Base-by-base conservation (phyloP, 208 protist species). In the Herpetomonas tarakana region DNA sequence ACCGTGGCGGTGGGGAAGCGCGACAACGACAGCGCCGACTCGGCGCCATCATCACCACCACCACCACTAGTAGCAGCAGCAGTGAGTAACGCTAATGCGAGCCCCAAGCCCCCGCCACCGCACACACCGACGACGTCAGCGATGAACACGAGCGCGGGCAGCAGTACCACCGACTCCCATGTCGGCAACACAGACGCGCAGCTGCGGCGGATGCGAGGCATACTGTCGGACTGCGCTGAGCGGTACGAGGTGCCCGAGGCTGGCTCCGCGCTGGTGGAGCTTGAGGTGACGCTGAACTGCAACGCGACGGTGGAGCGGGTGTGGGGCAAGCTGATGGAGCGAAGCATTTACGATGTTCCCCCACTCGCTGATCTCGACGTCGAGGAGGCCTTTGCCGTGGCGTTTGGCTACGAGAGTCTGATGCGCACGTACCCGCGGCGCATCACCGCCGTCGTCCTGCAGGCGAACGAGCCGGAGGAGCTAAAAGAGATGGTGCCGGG, bases 401-500 rank as follows among this genome's bases (percentile, higher is more conserved):
- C 81, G 25, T 59, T 56, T 44, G 52, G 44, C 16, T 88, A 90
- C 56, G 83, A 90, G 58, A 45, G 58, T 22, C 71, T 86, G 16
- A 55, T 93, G 2, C 51, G 22, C 26, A 19, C 45, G 0, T 77
- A 80, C 46, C 79, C 69, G 1, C 62, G 68, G 0, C 60, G 58
- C 9, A 54, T 84, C n/a, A 46, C 52, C 6, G 62, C 58, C 2
- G 86, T 57, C 2, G 71, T 80, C 24, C 68, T 93, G 52, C 57
- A 73, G 18, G 65, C 68, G 1, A 44, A 39, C 30, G 57, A 63
- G 4, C 52, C 53, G 47, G 14, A 58, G 6, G 46, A 64, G 19
- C 31, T 88, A 6, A 26, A 52, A 6, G 26, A 50, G n/a, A 26
- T 53, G 25, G 19, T 71, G 1, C 60, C 73, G 2, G n/a, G 52